These are phyloP conservation scores for Citropsis articulata DNA, from an alignment of 345 rosid species.

Conservation along the genomic window DNA sequence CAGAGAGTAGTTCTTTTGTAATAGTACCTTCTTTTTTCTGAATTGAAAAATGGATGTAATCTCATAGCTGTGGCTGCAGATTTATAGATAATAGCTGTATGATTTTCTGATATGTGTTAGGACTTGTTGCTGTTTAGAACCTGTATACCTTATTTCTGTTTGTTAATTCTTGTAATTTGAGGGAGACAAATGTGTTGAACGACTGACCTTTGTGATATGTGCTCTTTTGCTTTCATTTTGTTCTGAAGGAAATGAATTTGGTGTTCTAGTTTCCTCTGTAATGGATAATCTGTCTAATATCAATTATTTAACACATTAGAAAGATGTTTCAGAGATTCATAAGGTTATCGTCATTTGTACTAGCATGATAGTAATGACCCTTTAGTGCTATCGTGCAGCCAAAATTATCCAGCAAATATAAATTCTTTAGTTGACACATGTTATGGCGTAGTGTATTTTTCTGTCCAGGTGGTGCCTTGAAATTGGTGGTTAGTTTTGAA, in stretches of 20 bases:
- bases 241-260: not conserved
- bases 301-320: not conserved
- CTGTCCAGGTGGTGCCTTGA: not conserved
- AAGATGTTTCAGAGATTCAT: not conserved
- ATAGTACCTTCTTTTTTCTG: not conserved
- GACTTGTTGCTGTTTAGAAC: not conserved
- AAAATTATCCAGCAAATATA: not conserved
- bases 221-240: not conserved
- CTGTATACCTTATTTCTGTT: not conserved
- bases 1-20: not conserved
- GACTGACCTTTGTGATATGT: not conserved
- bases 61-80: not conserved
- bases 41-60: not conserved
- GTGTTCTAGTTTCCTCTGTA: not conserved
- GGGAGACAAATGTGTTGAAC: not conserved
- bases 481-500: no score
- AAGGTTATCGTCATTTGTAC: not conserved
- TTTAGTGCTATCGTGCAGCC: not conserved
- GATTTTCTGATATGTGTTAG: not conserved
- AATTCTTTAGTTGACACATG: not conserved
- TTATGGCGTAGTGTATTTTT: not conserved
- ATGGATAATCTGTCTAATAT: not conserved
- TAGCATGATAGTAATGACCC: not conserved
- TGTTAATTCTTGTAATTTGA: not conserved
- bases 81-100: not conserved